These are phyloP conservation scores for Aspergillus baeticus DNA, from an alignment of 495 filamentous ascomycete genomes.

Conservation along the genomic window DNA sequence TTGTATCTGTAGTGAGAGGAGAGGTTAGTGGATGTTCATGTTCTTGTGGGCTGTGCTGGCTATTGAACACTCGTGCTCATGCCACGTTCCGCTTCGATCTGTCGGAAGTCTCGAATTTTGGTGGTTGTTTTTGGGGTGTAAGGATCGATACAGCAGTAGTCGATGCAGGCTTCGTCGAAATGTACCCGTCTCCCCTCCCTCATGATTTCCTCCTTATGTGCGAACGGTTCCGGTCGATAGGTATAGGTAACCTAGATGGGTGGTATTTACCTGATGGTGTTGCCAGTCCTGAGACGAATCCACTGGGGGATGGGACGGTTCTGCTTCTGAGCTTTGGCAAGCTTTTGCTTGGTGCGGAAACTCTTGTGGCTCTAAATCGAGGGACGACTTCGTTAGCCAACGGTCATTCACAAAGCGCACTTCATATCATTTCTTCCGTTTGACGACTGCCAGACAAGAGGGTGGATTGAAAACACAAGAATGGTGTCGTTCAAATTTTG, in stretches of 20 bases:
- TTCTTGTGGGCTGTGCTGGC: neutral
- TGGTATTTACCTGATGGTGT: constrained; percentile 88
- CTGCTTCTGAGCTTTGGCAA: constrained; percentile 99
- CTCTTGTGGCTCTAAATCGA: constrained; percentile 86
- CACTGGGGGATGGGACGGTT: constrained; percentile 99
- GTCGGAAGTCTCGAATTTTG: neutral
- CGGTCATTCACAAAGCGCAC: neutral
- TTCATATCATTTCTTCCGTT: neutral
- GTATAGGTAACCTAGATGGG: neutral
- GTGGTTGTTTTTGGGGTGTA: neutral
- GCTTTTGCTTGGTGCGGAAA: constrained; percentile 99
- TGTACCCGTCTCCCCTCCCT: neutral
- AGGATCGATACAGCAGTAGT: neutral
- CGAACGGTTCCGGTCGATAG: constrained; percentile 3
- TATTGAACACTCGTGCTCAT: neutral
- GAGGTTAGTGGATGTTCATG: constrained; percentile 21
- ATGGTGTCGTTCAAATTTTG: neutral
- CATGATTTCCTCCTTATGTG: constrained; percentile 1
- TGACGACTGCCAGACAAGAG: neutral
- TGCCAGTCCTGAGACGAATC: constrained; percentile 96
- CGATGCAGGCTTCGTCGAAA: no score
- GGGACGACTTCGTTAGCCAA: constrained; percentile 23
- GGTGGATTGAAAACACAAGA: neutral
- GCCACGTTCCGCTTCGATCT: neutral
- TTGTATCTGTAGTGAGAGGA: constrained; percentile 73